Conservation (phyloP, 257 asterid species). For the Capsicum rhomboideum region DNA sequence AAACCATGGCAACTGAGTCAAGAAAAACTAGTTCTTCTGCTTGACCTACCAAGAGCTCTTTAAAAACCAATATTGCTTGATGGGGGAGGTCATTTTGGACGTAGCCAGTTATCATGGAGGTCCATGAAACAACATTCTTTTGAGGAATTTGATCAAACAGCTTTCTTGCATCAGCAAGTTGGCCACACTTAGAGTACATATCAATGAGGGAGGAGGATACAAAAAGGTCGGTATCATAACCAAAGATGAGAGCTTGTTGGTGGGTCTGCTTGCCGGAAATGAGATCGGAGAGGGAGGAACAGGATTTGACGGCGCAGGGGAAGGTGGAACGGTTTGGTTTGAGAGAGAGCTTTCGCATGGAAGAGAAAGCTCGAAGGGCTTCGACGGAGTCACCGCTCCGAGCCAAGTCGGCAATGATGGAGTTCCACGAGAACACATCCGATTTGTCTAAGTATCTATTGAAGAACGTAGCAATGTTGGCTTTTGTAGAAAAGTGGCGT, state of each 20-base stretch:
- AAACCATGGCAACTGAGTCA: slow-evolving; percentile 68
- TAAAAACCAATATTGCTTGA: slow-evolving; percentile 67
- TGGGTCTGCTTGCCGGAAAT: slow-evolving; percentile 78
- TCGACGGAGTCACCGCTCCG: slow-evolving; percentile 72
- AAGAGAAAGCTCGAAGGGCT: slow-evolving; percentile 76
- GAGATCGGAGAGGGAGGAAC: slow-evolving; percentile 71
- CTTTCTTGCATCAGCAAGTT: slow-evolving; percentile 46
- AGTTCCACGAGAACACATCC: slow-evolving; percentile 81
- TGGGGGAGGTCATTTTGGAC: slow-evolving; percentile 45
- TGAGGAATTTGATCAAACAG: slow-evolving; percentile 73
- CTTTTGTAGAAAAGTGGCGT: slow-evolving; percentile 18
- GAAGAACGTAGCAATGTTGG: slow-evolving; percentile 48
- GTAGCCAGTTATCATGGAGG: slow-evolving; percentile 79
- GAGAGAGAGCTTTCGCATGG: slow-evolving; percentile 73
- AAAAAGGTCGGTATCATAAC: slow-evolving; percentile 57
- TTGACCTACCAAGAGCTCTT: slow-evolving; percentile 47
- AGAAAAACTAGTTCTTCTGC: slow-evolving; percentile 29
- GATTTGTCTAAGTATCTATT: slow-evolving; percentile 64
- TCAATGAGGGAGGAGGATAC: slow-evolving; percentile 74
- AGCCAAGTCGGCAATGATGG: slow-evolving; percentile 79
- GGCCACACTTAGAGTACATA: slow-evolving; percentile 77
- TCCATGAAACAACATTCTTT: slow-evolving; percentile 89
- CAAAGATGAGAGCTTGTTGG: slow-evolving; percentile 70
- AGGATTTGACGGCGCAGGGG: slow-evolving; percentile 83
- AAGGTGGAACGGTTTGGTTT: slow-evolving; percentile 74